Conservation (phyloP, 1,139 yeast species). For the Sugiyamaella novakii region DNA sequence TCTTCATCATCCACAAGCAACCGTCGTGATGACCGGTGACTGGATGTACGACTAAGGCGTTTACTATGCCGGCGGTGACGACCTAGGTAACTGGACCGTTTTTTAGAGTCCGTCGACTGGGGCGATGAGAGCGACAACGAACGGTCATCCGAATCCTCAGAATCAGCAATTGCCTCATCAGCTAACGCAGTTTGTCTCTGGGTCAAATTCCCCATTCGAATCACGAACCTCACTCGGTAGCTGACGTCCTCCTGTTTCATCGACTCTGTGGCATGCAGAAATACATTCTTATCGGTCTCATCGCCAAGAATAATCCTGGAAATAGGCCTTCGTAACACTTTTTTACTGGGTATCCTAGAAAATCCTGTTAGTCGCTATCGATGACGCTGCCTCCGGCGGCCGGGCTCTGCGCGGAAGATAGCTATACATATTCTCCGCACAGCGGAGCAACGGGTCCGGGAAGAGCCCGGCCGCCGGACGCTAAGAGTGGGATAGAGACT, state of each 20-base stretch:
- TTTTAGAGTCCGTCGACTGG: not conserved
- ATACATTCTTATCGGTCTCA: constrained; percentile 65
- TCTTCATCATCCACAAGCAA: constrained; percentile 9
- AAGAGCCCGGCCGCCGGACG: not conserved
- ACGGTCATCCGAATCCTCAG: not conserved
- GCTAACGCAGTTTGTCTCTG: not conserved
- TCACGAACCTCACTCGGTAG: constrained; percentile 72
- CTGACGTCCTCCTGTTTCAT: constrained; percentile 77
- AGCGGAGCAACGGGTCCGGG: not conserved
- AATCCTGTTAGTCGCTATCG: constrained; percentile 11
- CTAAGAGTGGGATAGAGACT: constrained; percentile 16
- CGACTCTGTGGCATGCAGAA: constrained; percentile 66
- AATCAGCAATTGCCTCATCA: not conserved
- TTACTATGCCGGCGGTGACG: constrained; percentile 1
- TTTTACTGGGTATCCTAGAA: constrained; percentile 60
- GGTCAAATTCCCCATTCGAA: constrained; percentile 32
- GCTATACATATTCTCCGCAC: not conserved
- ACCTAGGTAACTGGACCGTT: not conserved
- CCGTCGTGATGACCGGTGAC: constrained; percentile 10
- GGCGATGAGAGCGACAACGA: not conserved
- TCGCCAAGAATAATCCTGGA: constrained; percentile 68
- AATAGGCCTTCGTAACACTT: constrained; percentile 61
- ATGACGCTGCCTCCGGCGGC: constrained; percentile 1
- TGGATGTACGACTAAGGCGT: constrained; percentile 9
- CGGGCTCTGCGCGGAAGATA: constrained; percentile 2